Base-by-base conservation (phyloP, 169 alveolate genomes). In the Plasmodium coatneyi region DNA sequence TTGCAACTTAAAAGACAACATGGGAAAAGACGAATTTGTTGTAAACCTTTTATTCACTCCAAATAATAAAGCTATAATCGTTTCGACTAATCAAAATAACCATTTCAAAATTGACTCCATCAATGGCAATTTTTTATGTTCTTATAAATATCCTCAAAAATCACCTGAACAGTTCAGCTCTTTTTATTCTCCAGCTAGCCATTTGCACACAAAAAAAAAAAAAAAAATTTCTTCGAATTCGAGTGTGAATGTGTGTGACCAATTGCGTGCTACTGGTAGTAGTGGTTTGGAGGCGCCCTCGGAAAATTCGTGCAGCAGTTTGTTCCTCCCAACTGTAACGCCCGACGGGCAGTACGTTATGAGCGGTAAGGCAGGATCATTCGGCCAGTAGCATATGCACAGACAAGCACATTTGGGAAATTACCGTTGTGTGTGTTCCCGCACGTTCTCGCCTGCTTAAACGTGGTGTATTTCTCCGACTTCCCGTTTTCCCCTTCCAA, bases 321-420 rank as follows among this genome's bases (percentile, higher is more conserved):
- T 86, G 5, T 86, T 86, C 46, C 28, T 86, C n/a, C 93, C 93
- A n/a, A 86, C 93, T n/a, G 34, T 86, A 49, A 74, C 93, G 16
- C 93, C 93, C 3, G 93, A 86, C 43, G 93, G 93, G 5, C 78
- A 86, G 28, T 86, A 86, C 34, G 43, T 86, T 52, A 86, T 86
- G 80, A 74, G 79, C 41, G 93, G 93, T 86, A 56, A 72, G 93
- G 30, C 0, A 16, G 9, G 2, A 34, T 5, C 43, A 28, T 66
- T 66, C 22, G 19, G 60, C 60, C 1, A 49, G 22, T 3, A 14
- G 22, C 60, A 4, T 49, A 49, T 36, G 10, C 5, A 19, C 41
- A 80, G 74, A 36, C 9, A 16, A 3, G 39, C 36, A 30, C 71
- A n/a, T 56, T 56, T 41, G 25, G 12, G 14, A 25, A 41, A 49